phyloP scores from a whole-genome alignment of 768 basidiomycete genomes.

The Leccinum imitatum region DNA sequence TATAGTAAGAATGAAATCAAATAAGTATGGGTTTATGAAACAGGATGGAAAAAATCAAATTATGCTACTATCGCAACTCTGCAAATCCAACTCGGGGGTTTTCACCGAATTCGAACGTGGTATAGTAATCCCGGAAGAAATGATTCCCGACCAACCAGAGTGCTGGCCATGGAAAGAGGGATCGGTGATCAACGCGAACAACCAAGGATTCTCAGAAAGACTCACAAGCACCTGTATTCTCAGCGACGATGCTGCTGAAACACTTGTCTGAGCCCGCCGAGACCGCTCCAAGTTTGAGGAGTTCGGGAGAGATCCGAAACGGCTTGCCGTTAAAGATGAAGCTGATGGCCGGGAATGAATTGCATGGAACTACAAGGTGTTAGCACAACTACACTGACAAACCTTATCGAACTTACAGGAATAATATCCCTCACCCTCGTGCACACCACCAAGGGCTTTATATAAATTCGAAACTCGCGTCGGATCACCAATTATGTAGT shows the following conservation, averaged over 20 bases:
- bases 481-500: neutral
- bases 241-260: neutral
- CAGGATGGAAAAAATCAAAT: no score
- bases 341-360: neutral
- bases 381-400: neutral
- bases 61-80: neutral
- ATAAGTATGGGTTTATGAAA: no score
- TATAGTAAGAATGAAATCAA: no score
- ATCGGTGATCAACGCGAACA: neutral
- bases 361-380: neutral
- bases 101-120: neutral
- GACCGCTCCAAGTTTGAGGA: neutral
- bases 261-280: neutral
- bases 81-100: neutral
- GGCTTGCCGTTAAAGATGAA: neutral
- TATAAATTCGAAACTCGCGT: neutral
- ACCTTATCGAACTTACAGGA: neutral
- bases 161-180: neutral
- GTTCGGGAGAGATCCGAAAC: neutral
- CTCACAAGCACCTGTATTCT: neutral
- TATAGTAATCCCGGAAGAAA: neutral
- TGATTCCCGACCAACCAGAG: neutral
- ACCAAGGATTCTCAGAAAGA: neutral
- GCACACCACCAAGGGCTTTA: neutral
- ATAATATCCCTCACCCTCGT: neutral